These are phyloP conservation scores for Lyophyllum decastes DNA, from an alignment of 768 basidiomycete genomes.

Conservation along the genomic window DNA sequence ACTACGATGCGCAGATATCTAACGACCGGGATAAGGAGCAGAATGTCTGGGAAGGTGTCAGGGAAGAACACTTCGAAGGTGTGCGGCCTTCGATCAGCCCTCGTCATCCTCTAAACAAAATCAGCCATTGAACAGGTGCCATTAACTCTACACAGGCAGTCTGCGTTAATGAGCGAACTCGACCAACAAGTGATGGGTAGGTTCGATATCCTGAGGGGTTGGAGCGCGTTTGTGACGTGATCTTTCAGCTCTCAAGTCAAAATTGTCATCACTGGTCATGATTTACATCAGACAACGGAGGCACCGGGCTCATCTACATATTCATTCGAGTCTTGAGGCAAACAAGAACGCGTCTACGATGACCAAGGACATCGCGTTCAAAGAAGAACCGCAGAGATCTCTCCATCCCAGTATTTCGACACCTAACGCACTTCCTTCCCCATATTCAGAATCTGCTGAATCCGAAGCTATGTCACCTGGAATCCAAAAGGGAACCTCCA, in stretches of 20 bases:
- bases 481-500: neutral
- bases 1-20: conserved; percentile 6
- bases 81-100: conserved; percentile 11
- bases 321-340: neutral
- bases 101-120: conserved; percentile 1
- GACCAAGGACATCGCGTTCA: neutral
- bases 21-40: conserved; percentile 49
- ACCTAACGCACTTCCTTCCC: neutral
- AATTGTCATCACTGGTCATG: conserved; percentile 45
- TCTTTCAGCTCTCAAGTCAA: conserved; percentile 36
- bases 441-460: neutral
- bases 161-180: conserved; percentile 68
- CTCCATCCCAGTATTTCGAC: neutral
- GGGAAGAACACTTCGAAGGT: conserved; percentile 84
- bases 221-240: neutral
- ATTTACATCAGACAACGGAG: conserved; percentile 42
- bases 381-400: neutral
- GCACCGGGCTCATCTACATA: neutral
- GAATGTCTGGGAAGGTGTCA: conserved; percentile 73
- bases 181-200: conserved; percentile 66
- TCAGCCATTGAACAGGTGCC: conserved; percentile 81
- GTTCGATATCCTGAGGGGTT: conserved; percentile 18
- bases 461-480: neutral
- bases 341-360: neutral
- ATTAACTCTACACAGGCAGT: conserved; percentile 69